Evolutionary conservation across 2,329 filamentous ascomycete species (phyloP).

Genomic region (Claviceps lovelessii): DNA sequence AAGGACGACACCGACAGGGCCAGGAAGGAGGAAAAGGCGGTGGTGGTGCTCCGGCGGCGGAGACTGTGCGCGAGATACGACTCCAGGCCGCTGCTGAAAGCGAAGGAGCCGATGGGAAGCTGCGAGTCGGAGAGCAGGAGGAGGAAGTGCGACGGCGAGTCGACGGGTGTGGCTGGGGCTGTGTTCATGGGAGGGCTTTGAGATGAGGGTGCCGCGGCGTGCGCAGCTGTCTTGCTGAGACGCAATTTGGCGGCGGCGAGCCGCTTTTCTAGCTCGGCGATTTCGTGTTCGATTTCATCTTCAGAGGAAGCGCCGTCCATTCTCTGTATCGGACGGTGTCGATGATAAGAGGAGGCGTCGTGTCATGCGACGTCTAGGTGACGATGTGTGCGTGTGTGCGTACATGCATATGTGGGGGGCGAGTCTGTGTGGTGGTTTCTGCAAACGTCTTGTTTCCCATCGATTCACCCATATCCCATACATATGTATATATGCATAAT

Average conservation of each 20-base stretch:
- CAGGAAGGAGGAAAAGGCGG: conserved; percentile 50
- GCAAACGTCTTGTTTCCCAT: not conserved
- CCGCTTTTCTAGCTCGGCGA: conserved; percentile 41
- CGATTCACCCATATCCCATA: not conserved
- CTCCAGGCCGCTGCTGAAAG: conserved; percentile 70
- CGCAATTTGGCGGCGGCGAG: conserved; percentile 32
- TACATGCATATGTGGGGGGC: too few species aligned
- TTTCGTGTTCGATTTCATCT: conserved; percentile 34
- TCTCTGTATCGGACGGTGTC: conserved; percentile 13
- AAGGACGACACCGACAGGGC: conserved; percentile 56
- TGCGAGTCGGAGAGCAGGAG: conserved; percentile 70
- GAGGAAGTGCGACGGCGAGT: conserved; percentile 43
- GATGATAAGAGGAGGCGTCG: not conserved
- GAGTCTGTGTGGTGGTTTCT: too few species aligned
- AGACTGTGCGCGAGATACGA: conserved; percentile 62
- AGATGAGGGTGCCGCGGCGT: not conserved
- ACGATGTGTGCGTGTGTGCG: not conserved
- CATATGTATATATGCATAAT: not conserved
- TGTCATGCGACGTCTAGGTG: not conserved
- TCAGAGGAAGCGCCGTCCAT: conserved; percentile 10
- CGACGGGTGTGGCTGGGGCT: conserved; percentile 1
- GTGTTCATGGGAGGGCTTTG: too few species aligned
- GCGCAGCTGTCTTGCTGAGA: conserved; percentile 14
- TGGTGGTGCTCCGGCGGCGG: conserved; percentile 14
- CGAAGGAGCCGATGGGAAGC: conserved; percentile 72